phyloP scores from a whole-genome alignment of 495 filamentous ascomycete genomes.

The Xylona heveae region DNA sequence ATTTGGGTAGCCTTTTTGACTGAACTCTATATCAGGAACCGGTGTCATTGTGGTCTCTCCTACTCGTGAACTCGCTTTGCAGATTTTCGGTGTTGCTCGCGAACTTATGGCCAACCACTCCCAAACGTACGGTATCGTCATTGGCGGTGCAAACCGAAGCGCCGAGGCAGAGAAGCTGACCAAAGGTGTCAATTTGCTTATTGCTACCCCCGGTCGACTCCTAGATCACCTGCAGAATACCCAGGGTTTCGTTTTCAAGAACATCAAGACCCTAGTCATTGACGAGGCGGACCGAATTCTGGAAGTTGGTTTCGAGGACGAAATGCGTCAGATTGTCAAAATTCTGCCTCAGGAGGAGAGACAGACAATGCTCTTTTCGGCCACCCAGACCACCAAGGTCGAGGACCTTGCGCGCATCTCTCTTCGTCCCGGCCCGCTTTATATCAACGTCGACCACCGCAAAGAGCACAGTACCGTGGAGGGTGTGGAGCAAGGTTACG shows the following conservation, averaged over 20 bases:
- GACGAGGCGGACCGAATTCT: conserved; percentile 89
- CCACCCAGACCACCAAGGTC: conserved; percentile 95
- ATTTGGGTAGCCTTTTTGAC: too few relatives aligned
- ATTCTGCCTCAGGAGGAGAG: conserved; percentile 75
- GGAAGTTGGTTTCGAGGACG: conserved; percentile 95
- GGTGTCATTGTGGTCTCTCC: conserved; percentile 76
- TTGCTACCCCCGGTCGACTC: conserved; percentile 82
- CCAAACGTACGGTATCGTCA: conserved; percentile 89
- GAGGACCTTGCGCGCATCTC: conserved; percentile 92
- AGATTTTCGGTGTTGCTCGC: conserved; percentile 88
- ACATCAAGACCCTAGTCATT: conserved; percentile 70
- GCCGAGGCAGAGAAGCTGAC: conserved; percentile 85
- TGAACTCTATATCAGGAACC: conserved; percentile 27
- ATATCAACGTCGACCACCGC: conserved; percentile 76
- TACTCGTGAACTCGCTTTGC: conserved; percentile 76
- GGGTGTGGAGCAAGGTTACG: conserved; percentile 86
- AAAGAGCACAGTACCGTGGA: conserved; percentile 75
- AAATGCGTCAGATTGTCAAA: conserved; percentile 94
- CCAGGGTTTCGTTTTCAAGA: conserved; percentile 80
- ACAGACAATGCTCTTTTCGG: conserved; percentile 94
- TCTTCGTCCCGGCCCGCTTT: conserved; percentile 73
- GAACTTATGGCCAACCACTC: conserved; percentile 76
- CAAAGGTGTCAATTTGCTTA: conserved; percentile 85
- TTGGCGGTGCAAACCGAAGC: conserved; percentile 79
- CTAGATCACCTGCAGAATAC: conserved; percentile 93